Evolutionary conservation across 202 grass and related monocot genomes (phyloP).

Genomic region (Brachypodium distachyon): DNA sequence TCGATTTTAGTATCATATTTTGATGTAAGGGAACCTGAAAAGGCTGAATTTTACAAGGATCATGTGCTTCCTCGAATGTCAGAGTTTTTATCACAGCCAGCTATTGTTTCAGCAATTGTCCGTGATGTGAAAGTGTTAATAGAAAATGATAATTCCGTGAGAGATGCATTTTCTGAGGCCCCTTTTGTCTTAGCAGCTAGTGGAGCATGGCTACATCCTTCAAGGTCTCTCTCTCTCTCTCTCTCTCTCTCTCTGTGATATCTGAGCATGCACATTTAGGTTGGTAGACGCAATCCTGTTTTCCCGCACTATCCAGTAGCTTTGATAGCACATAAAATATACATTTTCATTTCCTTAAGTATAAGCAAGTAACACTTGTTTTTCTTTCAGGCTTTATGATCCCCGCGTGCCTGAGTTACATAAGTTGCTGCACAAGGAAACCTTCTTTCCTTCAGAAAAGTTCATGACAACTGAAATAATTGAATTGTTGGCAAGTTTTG

Average conservation of each 20-base stretch:
- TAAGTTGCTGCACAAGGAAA: conserved; percentile 84
- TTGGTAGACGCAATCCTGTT: neutral
- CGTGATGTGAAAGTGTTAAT: conserved; percentile 66
- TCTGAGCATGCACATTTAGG: conserved; percentile 12
- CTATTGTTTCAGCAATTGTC: conserved; percentile 78
- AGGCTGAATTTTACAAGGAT: conserved; percentile 85
- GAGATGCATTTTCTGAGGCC: conserved; percentile 39
- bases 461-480: conserved; percentile 64
- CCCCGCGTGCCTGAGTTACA: conserved; percentile 74
- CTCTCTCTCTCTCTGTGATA: neutral
- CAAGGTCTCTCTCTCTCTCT: conserved; percentile 32
- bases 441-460: conserved; percentile 84
- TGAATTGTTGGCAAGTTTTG: conserved; percentile 69
- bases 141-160: conserved; percentile 50
- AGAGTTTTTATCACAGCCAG: conserved; percentile 72
- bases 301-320: neutral
- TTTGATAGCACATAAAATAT: neutral
- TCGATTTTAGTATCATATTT: conserved; percentile 74
- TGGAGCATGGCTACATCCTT: conserved; percentile 81
- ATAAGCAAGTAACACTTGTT: conserved; percentile 20
- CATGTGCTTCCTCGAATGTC: conserved; percentile 82
- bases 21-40: conserved; percentile 76
- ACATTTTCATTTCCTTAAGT: conserved; percentile 3
- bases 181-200: conserved; percentile 68
- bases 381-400: conserved; percentile 89